Base-by-base conservation (phyloP, 306 rosid genomes). In the Cercis canadensis region DNA sequence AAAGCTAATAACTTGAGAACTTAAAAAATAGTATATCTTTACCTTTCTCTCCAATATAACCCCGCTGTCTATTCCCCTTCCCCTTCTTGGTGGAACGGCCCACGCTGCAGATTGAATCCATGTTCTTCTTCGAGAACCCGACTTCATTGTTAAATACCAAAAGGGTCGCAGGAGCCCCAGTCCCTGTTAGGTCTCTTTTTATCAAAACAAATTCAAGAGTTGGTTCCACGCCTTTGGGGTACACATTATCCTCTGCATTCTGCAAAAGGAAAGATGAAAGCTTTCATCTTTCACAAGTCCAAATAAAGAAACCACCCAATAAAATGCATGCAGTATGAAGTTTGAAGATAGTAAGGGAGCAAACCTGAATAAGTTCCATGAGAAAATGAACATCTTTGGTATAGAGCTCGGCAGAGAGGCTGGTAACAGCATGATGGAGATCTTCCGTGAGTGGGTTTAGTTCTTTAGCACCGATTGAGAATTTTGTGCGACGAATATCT, bases 41-140 rank as follows among this genome's bases (percentile, higher is more conserved):
- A 70, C 81, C 68, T 62, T 77, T 77, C 36, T 77, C 77, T 29
- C 81, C 81, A 44, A 77, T 77, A 59, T n/a, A 77, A 0, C 81
- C 73, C n/a, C n/a, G n/a, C n/a, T n/a, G n/a, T 0, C 12, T 49
- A 3, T 45, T 39, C 16, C 72, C 54, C 21, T 70, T 77, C 7
- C 81, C 81, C 47, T 77, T 63, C 19, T 77, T 77, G 9, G 74
- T 57, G 7, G 82, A 78, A 10, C 64, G 62, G n/a, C 82, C 69
- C 0, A 71, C 29, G 11, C 78, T 31, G 43, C 63, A 78, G 11
- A 78, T 51, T 0, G 82, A 78, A 0, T 78, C 77, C 7, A 56
- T 78, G 43, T 78, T 70, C 63, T 45, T 36, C 21, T 39, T 21
- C 2, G 74, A 45, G 45, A 78, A 60, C 7, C 63, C 64, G 8